Evolutionary conservation across 352 stramenopile species (phyloP).

Genomic region (Pseudoperonospora humuli): DNA sequence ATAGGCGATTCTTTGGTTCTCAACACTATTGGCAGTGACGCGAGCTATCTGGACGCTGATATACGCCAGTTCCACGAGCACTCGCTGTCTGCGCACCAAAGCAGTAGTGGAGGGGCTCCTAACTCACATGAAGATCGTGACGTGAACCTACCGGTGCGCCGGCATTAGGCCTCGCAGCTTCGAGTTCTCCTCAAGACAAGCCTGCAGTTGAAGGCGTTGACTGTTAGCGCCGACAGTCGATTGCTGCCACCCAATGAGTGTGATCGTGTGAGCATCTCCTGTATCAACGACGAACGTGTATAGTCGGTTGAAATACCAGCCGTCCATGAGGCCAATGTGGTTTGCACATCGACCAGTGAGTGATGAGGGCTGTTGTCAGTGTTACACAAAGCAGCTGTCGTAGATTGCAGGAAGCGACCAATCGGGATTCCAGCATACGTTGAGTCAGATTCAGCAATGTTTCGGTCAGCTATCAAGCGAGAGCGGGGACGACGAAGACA

Average conservation of each 20-base stretch:
- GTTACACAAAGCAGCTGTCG: no score
- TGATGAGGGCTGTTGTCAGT: no score
- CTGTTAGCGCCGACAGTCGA: background rate
- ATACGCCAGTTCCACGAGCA: no score
- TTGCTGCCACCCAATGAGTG: constrained; percentile 8
- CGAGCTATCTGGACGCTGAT: no score
- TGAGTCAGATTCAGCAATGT: no score
- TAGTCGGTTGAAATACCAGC: constrained; percentile 22
- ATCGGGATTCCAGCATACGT: no score
- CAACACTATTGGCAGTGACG: constrained; percentile 5
- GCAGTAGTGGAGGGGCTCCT: no score
- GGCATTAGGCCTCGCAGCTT: constrained; percentile 2
- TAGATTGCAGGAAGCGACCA: no score
- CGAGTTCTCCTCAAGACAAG: constrained; percentile 11
- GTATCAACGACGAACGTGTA: constrained; percentile 18
- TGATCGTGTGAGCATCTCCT: constrained; percentile 13
- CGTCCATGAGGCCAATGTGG: constrained; percentile 7
- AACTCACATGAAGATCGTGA: constrained; percentile 10
- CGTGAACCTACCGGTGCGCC: constrained; percentile 9
- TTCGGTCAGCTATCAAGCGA: no score
- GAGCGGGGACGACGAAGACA: no score
- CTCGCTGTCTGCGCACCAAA: no score
- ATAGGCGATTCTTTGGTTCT: constrained; percentile 4
- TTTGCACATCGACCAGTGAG: constrained; percentile 6
- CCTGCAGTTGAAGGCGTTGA: constrained; percentile 10